phyloP scores from a whole-genome alignment of 1,139 yeast species.

The Tardiomyces depauwii region DNA sequence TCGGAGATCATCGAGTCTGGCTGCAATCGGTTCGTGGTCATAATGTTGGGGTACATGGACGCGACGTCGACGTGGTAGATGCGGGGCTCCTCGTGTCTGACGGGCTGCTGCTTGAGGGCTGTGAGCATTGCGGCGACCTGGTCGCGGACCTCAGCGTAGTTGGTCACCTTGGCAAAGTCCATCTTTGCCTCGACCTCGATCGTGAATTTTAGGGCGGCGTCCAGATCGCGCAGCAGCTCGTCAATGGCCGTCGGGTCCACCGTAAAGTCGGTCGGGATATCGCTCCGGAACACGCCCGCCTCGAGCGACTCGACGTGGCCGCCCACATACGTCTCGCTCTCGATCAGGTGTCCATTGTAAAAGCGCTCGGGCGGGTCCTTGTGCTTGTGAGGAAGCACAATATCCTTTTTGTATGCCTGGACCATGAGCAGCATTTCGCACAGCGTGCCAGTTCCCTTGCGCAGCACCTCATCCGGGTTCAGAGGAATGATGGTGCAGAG shows the following conservation, averaged over 20 bases:
- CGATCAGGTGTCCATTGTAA: slow-evolving; percentile 86
- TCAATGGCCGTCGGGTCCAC: slow-evolving; percentile 78
- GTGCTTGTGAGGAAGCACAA: slow-evolving; percentile 86
- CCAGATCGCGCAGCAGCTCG: slow-evolving; percentile 62
- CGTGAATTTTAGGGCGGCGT: slow-evolving; percentile 68
- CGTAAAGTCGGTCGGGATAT: slow-evolving; percentile 61
- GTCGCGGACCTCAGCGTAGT: slow-evolving; percentile 62
- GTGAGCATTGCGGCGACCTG: slow-evolving; percentile 44
- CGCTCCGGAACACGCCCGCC: slow-evolving; percentile 95
- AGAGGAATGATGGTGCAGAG: slow-evolving; percentile 91
- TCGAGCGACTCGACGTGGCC: slow-evolving; percentile 97
- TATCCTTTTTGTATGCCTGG: slow-evolving; percentile 73
- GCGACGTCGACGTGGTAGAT: slow-evolving; percentile 99
- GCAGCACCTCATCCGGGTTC: slow-evolving; percentile 89
- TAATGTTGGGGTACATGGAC: slow-evolving; percentile 97
- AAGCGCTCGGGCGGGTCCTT: slow-evolving; percentile 86
- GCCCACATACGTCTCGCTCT: slow-evolving; percentile 96
- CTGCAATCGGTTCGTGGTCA: slow-evolving; percentile 94
- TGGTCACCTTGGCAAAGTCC: slow-evolving; percentile 61
- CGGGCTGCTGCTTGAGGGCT: slow-evolving; percentile 50
- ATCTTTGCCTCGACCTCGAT: slow-evolving; percentile 74
- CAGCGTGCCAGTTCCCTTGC: slow-evolving; percentile 97
- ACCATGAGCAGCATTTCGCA: slow-evolving; percentile 98
- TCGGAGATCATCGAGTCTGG: slow-evolving; percentile 97
- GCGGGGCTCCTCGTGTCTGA: slow-evolving; percentile 64